Evolutionary conservation across 495 filamentous ascomycete species (phyloP).

Genomic region (Neurospora africana): DNA sequence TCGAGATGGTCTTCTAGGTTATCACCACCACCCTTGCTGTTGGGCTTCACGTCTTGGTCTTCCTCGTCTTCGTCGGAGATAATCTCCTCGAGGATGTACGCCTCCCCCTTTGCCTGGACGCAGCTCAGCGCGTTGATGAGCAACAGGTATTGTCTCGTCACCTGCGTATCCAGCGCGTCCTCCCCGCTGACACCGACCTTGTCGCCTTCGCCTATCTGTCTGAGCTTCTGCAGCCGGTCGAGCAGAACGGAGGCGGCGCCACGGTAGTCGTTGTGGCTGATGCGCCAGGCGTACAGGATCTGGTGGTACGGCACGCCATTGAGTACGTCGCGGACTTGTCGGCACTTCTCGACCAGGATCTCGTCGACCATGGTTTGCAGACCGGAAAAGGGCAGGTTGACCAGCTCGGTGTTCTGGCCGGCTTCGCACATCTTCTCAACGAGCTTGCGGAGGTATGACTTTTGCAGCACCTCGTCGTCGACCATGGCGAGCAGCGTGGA

Average conservation of each 20-base stretch:
- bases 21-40: slow-evolving; percentile 9
- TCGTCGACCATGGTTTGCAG: slow-evolving; percentile 70
- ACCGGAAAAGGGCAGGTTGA: slow-evolving; percentile 65
- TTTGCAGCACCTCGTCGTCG: slow-evolving; percentile 55
- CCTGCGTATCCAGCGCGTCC: slow-evolving; percentile 45
- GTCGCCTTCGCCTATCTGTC: slow-evolving; percentile 36
- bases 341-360: slow-evolving; percentile 54
- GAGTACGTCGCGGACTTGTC: slow-evolving; percentile 44
- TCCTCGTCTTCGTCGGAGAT: slow-evolving; percentile 20
- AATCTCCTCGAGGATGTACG: slow-evolving; percentile 50
- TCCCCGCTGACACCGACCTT: slow-evolving; percentile 36
- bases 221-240: slow-evolving; percentile 45
- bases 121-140: slow-evolving; percentile 83
- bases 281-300: slow-evolving; percentile 81
- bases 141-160: slow-evolving; percentile 61
- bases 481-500: slow-evolving; percentile 58
- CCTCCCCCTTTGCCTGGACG: slow-evolving; percentile 62
- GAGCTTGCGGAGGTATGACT: slow-evolving; percentile 51
- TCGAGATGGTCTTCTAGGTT: slow-evolving; percentile 16
- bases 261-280: slow-evolving; percentile 73
- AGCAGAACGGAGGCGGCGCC: slow-evolving; percentile 73
- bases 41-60: slow-evolving; percentile 18
- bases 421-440: slow-evolving; percentile 60
- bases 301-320: slow-evolving; percentile 58
- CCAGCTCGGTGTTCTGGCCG: slow-evolving; percentile 55